These are phyloP conservation scores for Dipteronia sinensis DNA, from an alignment of 345 rosid genomes.

Conservation along the genomic window DNA sequence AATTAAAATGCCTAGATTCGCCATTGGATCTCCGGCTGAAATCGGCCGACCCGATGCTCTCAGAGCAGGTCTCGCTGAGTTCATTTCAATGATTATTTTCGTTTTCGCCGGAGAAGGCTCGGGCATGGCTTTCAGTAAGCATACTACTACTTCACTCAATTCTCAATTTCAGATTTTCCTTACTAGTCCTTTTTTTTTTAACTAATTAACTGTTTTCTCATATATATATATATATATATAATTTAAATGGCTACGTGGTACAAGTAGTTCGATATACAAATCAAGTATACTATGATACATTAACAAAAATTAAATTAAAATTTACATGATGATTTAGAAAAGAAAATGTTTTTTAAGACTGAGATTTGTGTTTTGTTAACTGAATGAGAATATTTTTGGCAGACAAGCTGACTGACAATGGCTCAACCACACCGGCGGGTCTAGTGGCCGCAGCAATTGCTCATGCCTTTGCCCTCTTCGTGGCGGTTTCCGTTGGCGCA, in stretches of 20 bases:
- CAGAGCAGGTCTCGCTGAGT: constrained; percentile 67
- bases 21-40: constrained; percentile 52
- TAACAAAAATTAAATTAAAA: too few relatives aligned
- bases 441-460: constrained; percentile 62
- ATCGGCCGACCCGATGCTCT: constrained; percentile 47
- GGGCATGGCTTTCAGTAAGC: constrained; percentile 73
- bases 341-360: too few relatives aligned
- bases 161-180: too few relatives aligned
- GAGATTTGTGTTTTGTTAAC: background rate
- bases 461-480: constrained; percentile 62
- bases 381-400: constrained; percentile 3
- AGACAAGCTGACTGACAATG: constrained; percentile 59
- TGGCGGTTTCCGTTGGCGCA: constrained; percentile 63
- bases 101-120: constrained; percentile 80
- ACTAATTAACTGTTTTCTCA: too few relatives aligned
- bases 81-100: constrained; percentile 68
- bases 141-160: background rate
- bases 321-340: too few relatives aligned
- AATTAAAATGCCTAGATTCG: constrained; percentile 45
- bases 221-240: too few relatives aligned
- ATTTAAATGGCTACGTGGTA: too few relatives aligned
- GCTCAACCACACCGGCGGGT: constrained; percentile 58
- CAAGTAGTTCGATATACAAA: too few relatives aligned
- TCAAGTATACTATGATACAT: too few relatives aligned
- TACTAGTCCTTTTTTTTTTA: too few relatives aligned